Conservation (phyloP, 106 monocot species). For the Acorus gramineus region DNA sequence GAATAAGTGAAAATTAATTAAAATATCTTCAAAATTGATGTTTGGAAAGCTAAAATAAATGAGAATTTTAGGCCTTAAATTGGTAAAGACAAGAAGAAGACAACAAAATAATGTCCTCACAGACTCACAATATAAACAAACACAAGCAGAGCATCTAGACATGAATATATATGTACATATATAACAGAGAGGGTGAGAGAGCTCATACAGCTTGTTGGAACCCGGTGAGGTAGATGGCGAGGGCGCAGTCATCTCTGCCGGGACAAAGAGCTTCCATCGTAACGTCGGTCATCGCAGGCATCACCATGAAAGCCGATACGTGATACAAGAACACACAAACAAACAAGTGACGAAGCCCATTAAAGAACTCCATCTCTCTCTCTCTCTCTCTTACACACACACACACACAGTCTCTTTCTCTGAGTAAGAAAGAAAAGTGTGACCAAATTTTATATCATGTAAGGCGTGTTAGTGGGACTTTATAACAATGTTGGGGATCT, state of each 20-base stretch:
- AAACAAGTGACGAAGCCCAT: slow-evolving; percentile 46
- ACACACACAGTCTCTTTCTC: slow-evolving; percentile 3
- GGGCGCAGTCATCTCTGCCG: slow-evolving; percentile 60
- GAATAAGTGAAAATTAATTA: too few relatives aligned
- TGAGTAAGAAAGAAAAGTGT: neutral
- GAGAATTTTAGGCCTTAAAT: too few relatives aligned
- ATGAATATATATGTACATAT: neutral
- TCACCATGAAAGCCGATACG: slow-evolving; percentile 63
- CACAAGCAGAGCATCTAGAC: neutral
- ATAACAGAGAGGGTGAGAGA: neutral
- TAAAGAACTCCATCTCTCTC: slow-evolving; percentile 41
- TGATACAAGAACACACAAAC: slow-evolving; percentile 63
- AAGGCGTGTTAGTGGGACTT: too few relatives aligned
- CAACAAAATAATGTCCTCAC: too few relatives aligned
- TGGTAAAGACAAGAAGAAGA: too few relatives aligned
- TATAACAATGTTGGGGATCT: too few relatives aligned
- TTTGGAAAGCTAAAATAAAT: too few relatives aligned
- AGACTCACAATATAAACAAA: too few relatives aligned
- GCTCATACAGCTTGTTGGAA: slow-evolving; percentile 64
- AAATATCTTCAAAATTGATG: too few relatives aligned
- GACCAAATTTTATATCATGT: too few relatives aligned
- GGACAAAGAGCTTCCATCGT: slow-evolving; percentile 79
- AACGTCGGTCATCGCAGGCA: slow-evolving; percentile 80
- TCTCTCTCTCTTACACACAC: slow-evolving; percentile 1
- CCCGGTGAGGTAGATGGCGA: slow-evolving; percentile 88